Conservation (phyloP, 306 rosid genomes). For the Vachellia collinsii region DNA sequence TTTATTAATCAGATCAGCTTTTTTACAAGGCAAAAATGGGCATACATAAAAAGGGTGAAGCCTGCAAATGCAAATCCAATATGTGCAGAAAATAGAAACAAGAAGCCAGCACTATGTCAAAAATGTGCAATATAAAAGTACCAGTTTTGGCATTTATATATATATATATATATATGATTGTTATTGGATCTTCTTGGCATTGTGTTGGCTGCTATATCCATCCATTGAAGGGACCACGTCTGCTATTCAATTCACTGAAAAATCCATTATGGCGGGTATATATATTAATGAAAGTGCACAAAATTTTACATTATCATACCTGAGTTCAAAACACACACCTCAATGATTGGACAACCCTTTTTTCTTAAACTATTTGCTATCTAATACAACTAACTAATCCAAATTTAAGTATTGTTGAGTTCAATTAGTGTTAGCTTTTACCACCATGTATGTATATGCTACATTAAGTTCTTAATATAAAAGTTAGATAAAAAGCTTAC, state of each 20-base stretch:
- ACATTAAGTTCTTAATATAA: no score
- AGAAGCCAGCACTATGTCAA: neutral
- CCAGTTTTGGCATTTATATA: neutral
- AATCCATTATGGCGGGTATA: neutral
- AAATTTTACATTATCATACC: conserved; percentile 4
- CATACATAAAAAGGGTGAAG: conserved; percentile 11
- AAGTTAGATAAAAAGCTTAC: no score
- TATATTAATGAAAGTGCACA: conserved; percentile 19
- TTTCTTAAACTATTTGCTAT: neutral
- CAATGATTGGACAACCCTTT: neutral
- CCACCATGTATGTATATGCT: no score
- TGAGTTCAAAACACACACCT: neutral
- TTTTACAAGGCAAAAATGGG: neutral
- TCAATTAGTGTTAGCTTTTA: neutral
- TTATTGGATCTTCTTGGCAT: neutral
- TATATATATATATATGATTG: neutral
- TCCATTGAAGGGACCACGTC: conserved; percentile 21
- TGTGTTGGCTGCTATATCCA: conserved; percentile 2
- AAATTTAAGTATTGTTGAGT: neutral
- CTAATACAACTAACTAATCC: neutral
- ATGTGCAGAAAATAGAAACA: neutral
- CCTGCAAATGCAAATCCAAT: neutral
- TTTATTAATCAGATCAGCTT: neutral
- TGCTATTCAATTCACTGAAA: conserved; percentile 9
- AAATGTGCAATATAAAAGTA: neutral